A percentile compares a stretch with the other conserved stretches of the same genome.
Evolutionary conservation across 768 basidiomycete genomes (phyloP).

Genomic region (Strobilomyces echinocephalus): DNA sequence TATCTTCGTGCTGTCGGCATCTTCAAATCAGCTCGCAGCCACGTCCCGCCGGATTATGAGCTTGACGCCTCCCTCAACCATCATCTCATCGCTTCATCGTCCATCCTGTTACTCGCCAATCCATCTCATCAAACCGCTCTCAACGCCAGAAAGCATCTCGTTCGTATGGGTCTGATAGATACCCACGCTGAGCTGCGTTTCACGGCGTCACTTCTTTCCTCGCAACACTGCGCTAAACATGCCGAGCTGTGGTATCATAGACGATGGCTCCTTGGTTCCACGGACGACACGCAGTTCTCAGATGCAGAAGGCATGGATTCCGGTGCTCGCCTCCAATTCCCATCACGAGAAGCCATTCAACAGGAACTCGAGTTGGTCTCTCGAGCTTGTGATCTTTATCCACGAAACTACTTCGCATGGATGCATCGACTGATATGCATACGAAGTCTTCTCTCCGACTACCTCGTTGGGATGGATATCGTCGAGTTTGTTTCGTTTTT

Average conservation of each 20-base stretch:
- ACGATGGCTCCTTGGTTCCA: conserved; percentile 51
- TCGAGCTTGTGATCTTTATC: conserved; percentile 55
- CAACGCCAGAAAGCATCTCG: conserved; percentile 53
- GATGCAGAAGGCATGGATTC: background rate
- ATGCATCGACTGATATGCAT: conserved; percentile 52
- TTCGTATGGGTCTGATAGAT: conserved; percentile 35
- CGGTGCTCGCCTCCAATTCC: conserved; percentile 6
- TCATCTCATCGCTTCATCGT: conserved; percentile 33
- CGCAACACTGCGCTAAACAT: conserved; percentile 56
- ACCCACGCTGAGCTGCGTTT: conserved; percentile 45
- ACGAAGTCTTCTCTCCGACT: conserved; percentile 26
- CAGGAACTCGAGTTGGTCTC: conserved; percentile 47
- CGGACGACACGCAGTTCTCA: conserved; percentile 22
- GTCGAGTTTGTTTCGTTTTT: conserved; percentile 31
- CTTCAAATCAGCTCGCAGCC: conserved; percentile 29
- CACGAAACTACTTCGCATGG: conserved; percentile 76
- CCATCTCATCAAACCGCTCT: conserved; percentile 67
- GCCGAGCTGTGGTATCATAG: conserved; percentile 69
- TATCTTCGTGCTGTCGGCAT: conserved; percentile 43
- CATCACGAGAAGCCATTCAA: conserved; percentile 34
- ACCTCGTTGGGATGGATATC: conserved; percentile 14
- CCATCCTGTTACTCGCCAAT: conserved; percentile 57
- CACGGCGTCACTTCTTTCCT: conserved; percentile 45
- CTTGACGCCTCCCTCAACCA: conserved; percentile 8
- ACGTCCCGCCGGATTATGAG: background rate